Evolutionary conservation across 768 basidiomycete genomes (phyloP), one percentile per base, ranked within the genome.

Genomic region (Vararia minispora): DNA sequence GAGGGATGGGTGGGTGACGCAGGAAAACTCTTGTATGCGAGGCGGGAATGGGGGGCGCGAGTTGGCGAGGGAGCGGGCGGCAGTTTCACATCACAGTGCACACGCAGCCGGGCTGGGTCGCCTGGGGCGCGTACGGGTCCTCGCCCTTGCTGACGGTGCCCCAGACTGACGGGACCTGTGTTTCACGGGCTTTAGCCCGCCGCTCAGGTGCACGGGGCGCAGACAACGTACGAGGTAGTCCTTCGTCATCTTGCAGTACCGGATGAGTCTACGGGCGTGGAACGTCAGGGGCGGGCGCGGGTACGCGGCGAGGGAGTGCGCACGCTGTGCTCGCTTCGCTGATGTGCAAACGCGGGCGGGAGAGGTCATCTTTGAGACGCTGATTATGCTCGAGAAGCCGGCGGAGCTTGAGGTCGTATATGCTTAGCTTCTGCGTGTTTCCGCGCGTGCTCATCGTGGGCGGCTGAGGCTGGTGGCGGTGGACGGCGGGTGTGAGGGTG

Each of bases 111-210:
- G n/a, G n/a, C n/a, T n/a, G n/a, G n/a, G n/a, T n/a, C n/a, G n/a
- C n/a, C n/a, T n/a, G 79, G 82, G 17, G 80, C 81, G 52, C 89
- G n/a, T n/a, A 97, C 33, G 92, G 92, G 56, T 98, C 92, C 43
- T 91, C 87, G 25, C 76, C 75, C 54, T 82, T 85, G 46, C 76
- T 76, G 21, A 91, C 79, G 18, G 86, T 79, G 5, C 92, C 92
- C 92, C 92, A 98, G 2, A 98, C 86, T 13, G 84, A 88, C 16
- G 91, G 89, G 32, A 91, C 80, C 82, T 90, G 52, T 21, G 50
- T 24, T 38, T 21, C 33, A 7, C 33, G 31, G 44, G 45, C 14
- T 45, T 55, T 31, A 55, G 53, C 24, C 39, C 46, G 26, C 28
- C 37, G 14, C 16, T 35, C 33, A 35, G 21, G 25, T 10, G n/a